Percentiles rank a stretch among this genome's conserved stretches.
Conservation (phyloP, 768 basidiomycete genomes). For the Macrolepiota dolichaula region DNA sequence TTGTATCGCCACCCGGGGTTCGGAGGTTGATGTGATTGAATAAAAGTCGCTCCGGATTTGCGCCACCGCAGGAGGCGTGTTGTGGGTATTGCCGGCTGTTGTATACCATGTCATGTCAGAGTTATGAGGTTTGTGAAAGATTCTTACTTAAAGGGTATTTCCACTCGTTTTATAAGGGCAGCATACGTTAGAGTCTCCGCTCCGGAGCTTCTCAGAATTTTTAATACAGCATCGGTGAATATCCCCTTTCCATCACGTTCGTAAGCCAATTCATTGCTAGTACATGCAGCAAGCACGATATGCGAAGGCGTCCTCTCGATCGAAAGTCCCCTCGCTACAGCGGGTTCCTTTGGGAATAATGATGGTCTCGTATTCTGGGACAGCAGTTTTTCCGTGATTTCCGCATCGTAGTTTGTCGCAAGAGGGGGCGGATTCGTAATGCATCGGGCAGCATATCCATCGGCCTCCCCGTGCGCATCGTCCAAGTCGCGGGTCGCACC, state of each 20-base stretch:
- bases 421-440: conserved; percentile 12
- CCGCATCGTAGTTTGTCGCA: conserved; percentile 21
- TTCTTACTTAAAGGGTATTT: conserved; percentile 24
- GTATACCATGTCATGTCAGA: neutral
- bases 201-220: conserved; percentile 17
- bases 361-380: conserved; percentile 17
- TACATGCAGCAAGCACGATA: conserved; percentile 41
- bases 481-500: conserved; percentile 25
- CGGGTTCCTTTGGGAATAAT: too few relatives aligned
- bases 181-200: conserved; percentile 27
- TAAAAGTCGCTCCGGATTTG: conserved; percentile 24
- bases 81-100: too few relatives aligned
- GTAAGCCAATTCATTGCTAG: conserved; percentile 28
- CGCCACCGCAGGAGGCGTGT: conserved; percentile 33
- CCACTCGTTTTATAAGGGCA: conserved; percentile 27
- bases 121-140: neutral
- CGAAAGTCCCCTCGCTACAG: conserved; percentile 17
- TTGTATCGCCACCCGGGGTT: conserved; percentile 24
- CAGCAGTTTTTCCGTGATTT: conserved; percentile 16
- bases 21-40: conserved; percentile 31
- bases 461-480: neutral
- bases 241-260: conserved; percentile 26
- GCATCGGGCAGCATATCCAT: conserved; percentile 7
- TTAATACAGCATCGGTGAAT: conserved; percentile 28
- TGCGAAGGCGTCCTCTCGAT: conserved; percentile 31